These are phyloP conservation scores for Mycosphaerella sp. DNA, from an alignment of 2,329 filamentous ascomycete species.

Conservation along the genomic window DNA sequence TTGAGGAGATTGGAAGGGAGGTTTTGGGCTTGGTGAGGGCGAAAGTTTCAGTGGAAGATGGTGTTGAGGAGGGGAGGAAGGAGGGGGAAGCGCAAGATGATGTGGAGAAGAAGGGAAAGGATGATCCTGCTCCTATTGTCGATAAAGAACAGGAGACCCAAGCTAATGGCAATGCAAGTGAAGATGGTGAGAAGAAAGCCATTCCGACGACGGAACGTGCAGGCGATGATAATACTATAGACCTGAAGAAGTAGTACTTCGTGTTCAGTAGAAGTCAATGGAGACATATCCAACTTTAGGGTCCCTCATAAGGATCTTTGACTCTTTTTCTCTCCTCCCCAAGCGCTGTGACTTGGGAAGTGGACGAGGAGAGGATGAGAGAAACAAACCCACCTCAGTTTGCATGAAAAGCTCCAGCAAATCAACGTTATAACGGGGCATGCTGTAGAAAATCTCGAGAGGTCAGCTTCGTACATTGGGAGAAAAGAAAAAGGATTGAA, in stretches of 20 bases:
- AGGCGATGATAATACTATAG: neutral
- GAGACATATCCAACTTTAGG: neutral
- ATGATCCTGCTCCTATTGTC: neutral
- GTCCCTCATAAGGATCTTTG: conserved; percentile 3
- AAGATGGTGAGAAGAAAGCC: neutral
- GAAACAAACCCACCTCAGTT: too few species aligned
- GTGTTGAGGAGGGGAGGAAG: conserved; percentile 8
- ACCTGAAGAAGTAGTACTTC: neutral
- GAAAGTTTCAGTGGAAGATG: conserved; percentile 41
- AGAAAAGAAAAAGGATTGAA: too few species aligned
- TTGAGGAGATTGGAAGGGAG: conserved; percentile 55
- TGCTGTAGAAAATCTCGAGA: too few species aligned
- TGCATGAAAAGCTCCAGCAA: too few species aligned
- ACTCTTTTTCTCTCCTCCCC: neutral
- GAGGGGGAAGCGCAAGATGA: neutral
- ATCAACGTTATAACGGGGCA: too few species aligned
- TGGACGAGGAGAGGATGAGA: too few species aligned
- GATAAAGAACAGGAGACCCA: neutral
- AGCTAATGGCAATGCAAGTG: neutral
- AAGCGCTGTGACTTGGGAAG: neutral
- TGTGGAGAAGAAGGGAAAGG: neutral
- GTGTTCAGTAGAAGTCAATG: neutral
- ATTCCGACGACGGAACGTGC: too few species aligned
- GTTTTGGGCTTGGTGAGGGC: conserved; percentile 38
- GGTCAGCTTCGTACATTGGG: too few species aligned